Conservation (phyloP, 139 green algal species). For the Bryopsis sp. region DNA sequence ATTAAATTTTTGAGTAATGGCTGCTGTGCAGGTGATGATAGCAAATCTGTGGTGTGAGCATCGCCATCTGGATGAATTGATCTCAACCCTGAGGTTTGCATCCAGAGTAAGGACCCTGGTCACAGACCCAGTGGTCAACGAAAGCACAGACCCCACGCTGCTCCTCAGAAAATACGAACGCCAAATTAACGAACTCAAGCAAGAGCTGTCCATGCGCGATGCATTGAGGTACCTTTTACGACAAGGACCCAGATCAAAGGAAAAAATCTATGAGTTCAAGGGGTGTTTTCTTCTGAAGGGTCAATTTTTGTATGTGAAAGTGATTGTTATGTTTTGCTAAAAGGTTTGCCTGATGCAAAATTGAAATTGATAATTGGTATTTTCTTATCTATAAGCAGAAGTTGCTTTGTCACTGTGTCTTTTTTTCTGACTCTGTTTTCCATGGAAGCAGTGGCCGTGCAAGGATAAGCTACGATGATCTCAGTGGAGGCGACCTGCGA, state of each 20-base stretch:
- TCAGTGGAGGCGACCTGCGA: not conserved
- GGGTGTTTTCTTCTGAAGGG: too few species aligned
- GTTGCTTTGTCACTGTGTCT: not conserved
- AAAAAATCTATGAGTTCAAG: too few species aligned
- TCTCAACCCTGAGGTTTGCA: constrained; percentile 66
- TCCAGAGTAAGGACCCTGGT: constrained; percentile 34
- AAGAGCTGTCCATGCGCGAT: constrained; percentile 76
- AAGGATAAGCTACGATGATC: constrained; percentile 9
- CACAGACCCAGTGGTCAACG: constrained; percentile 52
- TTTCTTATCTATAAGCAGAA: not conserved
- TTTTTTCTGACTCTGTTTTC: constrained; percentile 2
- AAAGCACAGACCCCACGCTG: constrained; percentile 55
- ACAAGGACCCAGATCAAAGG: too few species aligned
- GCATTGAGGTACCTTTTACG: constrained; percentile 57
- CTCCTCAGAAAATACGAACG: constrained; percentile 51
- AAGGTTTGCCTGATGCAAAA: too few species aligned
- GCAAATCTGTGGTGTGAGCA: constrained; percentile 65
- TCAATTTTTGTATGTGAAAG: too few species aligned
- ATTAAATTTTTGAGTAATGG: too few species aligned
- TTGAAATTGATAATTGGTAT: too few species aligned
- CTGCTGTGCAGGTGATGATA: constrained; percentile 52
- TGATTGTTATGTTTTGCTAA: too few species aligned
- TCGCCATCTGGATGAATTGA: constrained; percentile 55
- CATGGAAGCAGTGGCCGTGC: not conserved
- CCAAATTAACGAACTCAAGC: constrained; percentile 70